phyloP scores from a whole-genome alignment of 2,329 filamentous ascomycete genomes.

The Dichotomopilus funicola region DNA sequence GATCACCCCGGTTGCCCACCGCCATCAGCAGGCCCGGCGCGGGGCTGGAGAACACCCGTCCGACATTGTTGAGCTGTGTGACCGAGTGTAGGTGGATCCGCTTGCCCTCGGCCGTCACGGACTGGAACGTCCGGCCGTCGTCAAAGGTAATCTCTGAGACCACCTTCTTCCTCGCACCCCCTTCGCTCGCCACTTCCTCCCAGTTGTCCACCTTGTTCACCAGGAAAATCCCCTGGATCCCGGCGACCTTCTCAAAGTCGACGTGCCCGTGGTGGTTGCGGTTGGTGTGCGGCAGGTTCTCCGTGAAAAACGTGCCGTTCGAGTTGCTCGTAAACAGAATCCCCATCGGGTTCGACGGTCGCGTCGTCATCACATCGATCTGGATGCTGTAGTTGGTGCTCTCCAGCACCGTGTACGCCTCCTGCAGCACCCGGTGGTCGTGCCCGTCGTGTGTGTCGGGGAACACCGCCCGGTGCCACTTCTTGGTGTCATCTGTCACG shows the following conservation, averaged over 20 bases:
- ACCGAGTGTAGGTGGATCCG: constrained; percentile 86
- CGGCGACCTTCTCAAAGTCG: constrained; percentile 90
- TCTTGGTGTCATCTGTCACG: constrained; percentile 73
- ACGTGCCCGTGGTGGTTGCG: constrained; percentile 69
- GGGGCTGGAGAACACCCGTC: constrained; percentile 85
- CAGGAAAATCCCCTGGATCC: constrained; percentile 86
- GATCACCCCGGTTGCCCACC: constrained; percentile 79
- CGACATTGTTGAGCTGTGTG: constrained; percentile 74
- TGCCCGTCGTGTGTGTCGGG: constrained; percentile 40
- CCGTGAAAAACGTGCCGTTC: constrained; percentile 91
- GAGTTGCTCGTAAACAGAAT: constrained; percentile 93
- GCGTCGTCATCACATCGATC: constrained; percentile 77
- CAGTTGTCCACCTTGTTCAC: constrained; percentile 87
- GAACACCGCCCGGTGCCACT: constrained; percentile 91
- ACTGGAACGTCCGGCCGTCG: constrained; percentile 79
- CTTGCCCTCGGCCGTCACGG: constrained; percentile 60
- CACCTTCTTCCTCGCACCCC: constrained; percentile 56
- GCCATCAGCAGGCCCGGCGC: constrained; percentile 93
- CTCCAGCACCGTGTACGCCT: constrained; percentile 89
- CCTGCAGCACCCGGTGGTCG: constrained; percentile 71
- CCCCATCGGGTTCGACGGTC: constrained; percentile 66
- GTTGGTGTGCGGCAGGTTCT: constrained; percentile 89
- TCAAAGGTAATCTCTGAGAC: constrained; percentile 87
- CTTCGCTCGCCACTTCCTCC: constrained; percentile 58
- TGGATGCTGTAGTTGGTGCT: constrained; percentile 98